phyloP scores from a whole-genome alignment of 331 rosid species.

The Arachis monticola region DNA sequence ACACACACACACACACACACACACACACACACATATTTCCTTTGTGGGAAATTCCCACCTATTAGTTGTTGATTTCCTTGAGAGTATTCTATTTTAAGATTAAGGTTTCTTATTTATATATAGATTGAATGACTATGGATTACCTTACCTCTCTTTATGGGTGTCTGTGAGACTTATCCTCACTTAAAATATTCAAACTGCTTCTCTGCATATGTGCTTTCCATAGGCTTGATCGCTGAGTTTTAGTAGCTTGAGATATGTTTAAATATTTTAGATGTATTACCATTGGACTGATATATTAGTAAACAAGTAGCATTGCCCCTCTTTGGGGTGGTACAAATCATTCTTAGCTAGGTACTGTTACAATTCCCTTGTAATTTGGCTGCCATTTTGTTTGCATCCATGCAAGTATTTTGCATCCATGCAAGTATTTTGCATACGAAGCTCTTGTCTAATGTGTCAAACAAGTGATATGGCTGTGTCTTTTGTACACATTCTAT shows the following conservation, averaged over 20 bases:
- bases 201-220: slow-evolving; percentile 18
- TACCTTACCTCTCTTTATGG: not conserved
- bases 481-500: slow-evolving; percentile 63
- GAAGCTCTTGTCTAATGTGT: slow-evolving; percentile 52
- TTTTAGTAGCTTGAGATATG: not conserved
- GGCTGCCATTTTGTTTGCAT: slow-evolving; percentile 46
- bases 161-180: not conserved
- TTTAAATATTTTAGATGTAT: slow-evolving; percentile 11
- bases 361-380: slow-evolving; percentile 39
- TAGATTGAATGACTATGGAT: slow-evolving; percentile 25
- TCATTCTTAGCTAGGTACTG: slow-evolving; percentile 40
- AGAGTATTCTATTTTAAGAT: slow-evolving; percentile 20
- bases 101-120: slow-evolving; percentile 2
- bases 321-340: slow-evolving; percentile 35
- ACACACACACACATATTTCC: no score
- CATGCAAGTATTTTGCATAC: slow-evolving; percentile 53
- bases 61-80: not conserved
- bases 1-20: no score
- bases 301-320: slow-evolving; percentile 31
- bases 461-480: slow-evolving; percentile 64
- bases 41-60: not conserved
- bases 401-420: slow-evolving; percentile 52
- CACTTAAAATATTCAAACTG: not conserved
- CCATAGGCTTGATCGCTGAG: not conserved
- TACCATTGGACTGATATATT: slow-evolving; percentile 26